Base-by-base conservation (phyloP, 2,329 filamentous ascomycete genomes). In the Alternaria infectoria region DNA sequence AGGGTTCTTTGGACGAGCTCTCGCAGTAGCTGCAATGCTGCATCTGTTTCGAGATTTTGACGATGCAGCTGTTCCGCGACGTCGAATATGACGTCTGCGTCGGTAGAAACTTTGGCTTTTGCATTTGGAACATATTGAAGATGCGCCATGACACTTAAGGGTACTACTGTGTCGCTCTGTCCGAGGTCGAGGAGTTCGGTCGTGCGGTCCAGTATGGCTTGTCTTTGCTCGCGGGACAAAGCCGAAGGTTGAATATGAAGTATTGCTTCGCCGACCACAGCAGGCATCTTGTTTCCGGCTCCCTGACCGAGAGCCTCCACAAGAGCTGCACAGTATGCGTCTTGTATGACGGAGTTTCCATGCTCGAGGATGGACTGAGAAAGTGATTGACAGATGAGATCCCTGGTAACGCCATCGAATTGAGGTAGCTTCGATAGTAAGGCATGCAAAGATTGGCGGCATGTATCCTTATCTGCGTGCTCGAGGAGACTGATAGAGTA, bases 61-160 rank as follows among this genome's bases (percentile, higher is more conserved):
- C 65, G 61, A 40, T 74, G 69, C 21, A 79, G 44, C 12, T 67
- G 64, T n/a, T 74, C 65, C 1, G 74, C 72, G 11, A 78, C 66
- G n/a, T 73, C 61, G 54, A 77, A 79, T 15, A 78, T 54, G 1
- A 67, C 40, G 4, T 54, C 54, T 11, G 69, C 69, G 17, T 78
- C 66, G 6, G 69, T 73, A 5, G 74, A 75, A 2, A 80, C 57
- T 26, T 74, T 77, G 11, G 78, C 74, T 6, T 73, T 79, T 13
- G 78, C 74, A 58, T 81, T 81, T 2, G 79, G 73, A 6, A 74
- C 64, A 28, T 74, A 66, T 73, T 80, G 79, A 9, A 81, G 65
- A 52, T 73, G 71, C 8, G 65, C 67, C 67, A 78, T 70, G 40
- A 77, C 68, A 45, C 71, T 74, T 5, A 79, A 61, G 13, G 74